Evolutionary conservation across 2,329 filamentous ascomycete genomes (phyloP), one percentile per base, ranked within the genome.

Genomic region (Ophiognomonia clavigignenti-juglandacearum): DNA sequence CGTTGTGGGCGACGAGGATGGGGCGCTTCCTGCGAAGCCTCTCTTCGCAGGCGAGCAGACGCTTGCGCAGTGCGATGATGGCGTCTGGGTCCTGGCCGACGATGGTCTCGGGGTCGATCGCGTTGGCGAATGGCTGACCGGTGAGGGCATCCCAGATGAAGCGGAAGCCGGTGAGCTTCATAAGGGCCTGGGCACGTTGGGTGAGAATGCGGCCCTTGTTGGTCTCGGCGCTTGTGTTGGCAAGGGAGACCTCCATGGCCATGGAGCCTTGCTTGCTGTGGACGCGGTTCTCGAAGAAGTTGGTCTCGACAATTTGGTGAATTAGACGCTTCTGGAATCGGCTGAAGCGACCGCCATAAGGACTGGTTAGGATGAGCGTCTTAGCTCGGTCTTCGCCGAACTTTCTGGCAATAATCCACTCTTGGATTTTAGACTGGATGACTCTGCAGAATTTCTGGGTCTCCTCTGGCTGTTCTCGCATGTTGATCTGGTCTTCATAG

Each of bases 1-100:
- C 69, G 55, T 86, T 86, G 63, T 86, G 82, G 0, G 82, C 81
- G 3, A 86, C 70, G 1, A 86, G 56, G 1, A 80, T 54, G 0
- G 63, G 68, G 2, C 50, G 52, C 11, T 54, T 56, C 2, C 27
- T 26, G 38, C 61, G 59, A 2, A 72, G 52, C 18, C 51, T 58
- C 6, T 26, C 14, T 35, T 70, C 59, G 22, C 56, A 55, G 14
- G 53, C 39, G 9, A 53, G 52, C 3, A 65, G 44, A 11, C 54
- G 19, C 2, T 50, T 18, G 9, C 45, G 52, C 5, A 48, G 27
- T 23, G 40, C 41, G 14, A 50, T 41, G 19, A 49, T 39, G 10
- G 6, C 20, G 20, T 22, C 48, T n/a, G 4, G 8, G 8, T 32
- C 11, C 38, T 13, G 18, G 19, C 6, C 26, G 32, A 45, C 43